Evolutionary conservation across 2,329 filamentous ascomycete species (phyloP), one percentile per base, ranked within the genome.

Genomic region (Epichloe gansuensis): DNA sequence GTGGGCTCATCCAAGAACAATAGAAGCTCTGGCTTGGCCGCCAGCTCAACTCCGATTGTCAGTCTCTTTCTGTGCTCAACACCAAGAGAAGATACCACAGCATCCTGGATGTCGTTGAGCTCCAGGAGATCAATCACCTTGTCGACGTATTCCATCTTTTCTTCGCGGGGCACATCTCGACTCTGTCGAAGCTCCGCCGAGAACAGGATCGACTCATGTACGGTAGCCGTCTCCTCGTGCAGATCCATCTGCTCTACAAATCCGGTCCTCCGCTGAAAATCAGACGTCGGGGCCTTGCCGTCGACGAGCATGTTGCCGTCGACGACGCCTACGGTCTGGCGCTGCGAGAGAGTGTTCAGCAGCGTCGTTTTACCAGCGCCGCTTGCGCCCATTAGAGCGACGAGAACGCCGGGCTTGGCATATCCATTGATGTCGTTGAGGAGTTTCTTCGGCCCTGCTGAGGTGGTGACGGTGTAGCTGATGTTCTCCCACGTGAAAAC

Each of bases 211-310:
- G 82, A 81, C 56, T 85, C 82, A 8, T 80, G 71, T 0, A 86
- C 80, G 0, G 82, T 85, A 1, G 78, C 71, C 0, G 78, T 80
- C 3, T 75, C 73, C 54, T 83, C 79, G 56, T 84, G 81, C 1
- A 85, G 71, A 57, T 85, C 82, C 59, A 77, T 75, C 59, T 85
- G 82, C 59, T 85, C 65, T 13, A 65, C 67, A 56, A 70, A 90
- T 48, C 87, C 87, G 1, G 84, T 89, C 61, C 85, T 85, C 43
- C 86, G 79, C 63, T 89, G 85, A 71, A 90, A 90, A 2, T 82
- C 85, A 17, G 76, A 74, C 52, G 86, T 82, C 25, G 84, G 77
- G 46, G 78, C 76, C 38, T 74, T 74, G 5, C 85, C 85, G 58
- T 89, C 83, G 6, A 89, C 83, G n/a, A 87, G 67, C 75, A 90